Conservation (phyloP, 371 early-diverging fungal species). For the Mucor velutinosus region DNA sequence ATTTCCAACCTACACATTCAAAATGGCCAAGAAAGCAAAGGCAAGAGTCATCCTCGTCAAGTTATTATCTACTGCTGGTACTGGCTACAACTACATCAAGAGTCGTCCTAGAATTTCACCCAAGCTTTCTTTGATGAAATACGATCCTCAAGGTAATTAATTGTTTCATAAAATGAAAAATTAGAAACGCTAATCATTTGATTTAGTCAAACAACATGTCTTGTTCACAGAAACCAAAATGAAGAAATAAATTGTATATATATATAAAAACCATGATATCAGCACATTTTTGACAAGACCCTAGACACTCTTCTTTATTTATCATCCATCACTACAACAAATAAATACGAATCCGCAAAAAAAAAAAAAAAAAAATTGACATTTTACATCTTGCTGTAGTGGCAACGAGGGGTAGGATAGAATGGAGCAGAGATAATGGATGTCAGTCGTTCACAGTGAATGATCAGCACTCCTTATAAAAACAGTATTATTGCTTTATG, state of each 20-base stretch:
- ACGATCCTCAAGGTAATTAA: constrained; percentile 70
- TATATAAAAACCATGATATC: constrained; percentile 1
- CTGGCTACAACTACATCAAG: constrained; percentile 82
- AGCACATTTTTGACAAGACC: neutral
- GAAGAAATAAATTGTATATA: constrained; percentile 48
- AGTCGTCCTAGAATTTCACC: constrained; percentile 74
- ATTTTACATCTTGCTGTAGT: neutral
- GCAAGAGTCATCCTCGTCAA: constrained; percentile 82
- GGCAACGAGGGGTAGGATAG: neutral
- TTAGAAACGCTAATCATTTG: neutral
- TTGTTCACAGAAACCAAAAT: constrained; percentile 78
- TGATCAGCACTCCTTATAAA: neutral
- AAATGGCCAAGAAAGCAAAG: constrained; percentile 84
- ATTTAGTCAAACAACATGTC: constrained; percentile 71
- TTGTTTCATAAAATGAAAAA: neutral
- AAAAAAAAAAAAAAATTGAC: neutral
- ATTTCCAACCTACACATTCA: neutral
- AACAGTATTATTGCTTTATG: neutral
- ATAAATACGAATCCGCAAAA: neutral
- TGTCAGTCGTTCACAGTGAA: neutral
- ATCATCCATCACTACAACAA: neutral
- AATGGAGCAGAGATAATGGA: neutral
- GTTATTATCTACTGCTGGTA: constrained; percentile 78
- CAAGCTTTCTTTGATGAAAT: constrained; percentile 82
- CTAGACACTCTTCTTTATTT: neutral